These are phyloP conservation scores for Chenopodium suecicum DNA, from an alignment of 148 eudicot species.

Conservation along the genomic window DNA sequence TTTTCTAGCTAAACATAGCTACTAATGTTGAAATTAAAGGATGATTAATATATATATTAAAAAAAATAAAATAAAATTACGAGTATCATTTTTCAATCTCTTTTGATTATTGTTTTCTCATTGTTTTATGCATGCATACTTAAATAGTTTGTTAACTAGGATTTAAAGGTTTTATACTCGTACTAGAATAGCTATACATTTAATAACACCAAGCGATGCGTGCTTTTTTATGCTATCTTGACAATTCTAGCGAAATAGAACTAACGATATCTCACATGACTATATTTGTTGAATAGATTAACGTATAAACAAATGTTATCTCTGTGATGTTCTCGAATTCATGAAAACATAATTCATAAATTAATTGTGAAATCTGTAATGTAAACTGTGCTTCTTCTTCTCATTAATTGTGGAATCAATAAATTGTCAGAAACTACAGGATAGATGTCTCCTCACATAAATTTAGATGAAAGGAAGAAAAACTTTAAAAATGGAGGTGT, in stretches of 20 bases:
- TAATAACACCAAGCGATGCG: not conserved
- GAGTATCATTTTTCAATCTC: not conserved
- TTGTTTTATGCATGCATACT: slow-evolving; percentile 15
- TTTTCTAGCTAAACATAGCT: slow-evolving; percentile 15
- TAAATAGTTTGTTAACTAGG: not conserved
- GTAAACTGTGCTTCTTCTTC: not conserved
- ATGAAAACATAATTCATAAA: not conserved
- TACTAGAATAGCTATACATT: no score
- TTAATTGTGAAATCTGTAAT: not conserved
- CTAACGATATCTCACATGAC: no score
- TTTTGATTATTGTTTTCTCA: not conserved
- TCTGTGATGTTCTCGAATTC: not conserved
- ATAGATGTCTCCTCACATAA: slow-evolving; percentile 10
- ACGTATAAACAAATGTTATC: no score
- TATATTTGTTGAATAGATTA: no score
- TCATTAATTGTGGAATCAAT: slow-evolving; percentile 9
- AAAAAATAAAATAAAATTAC: no score
- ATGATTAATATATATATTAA: no score
- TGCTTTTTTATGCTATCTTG: not conserved
- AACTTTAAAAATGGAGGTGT: slow-evolving; percentile 7
- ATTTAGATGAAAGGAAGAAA: not conserved
- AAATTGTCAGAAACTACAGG: slow-evolving; percentile 13
- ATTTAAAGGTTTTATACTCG: slow-evolving; percentile 2
- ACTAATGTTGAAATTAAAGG: slow-evolving; percentile 12
- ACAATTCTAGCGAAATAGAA: not conserved